A percentile compares a stretch with the other conserved stretches of the same genome.
phyloP scores from a whole-genome alignment of 495 filamentous ascomycete species.

The Penicillium riverlandense region DNA sequence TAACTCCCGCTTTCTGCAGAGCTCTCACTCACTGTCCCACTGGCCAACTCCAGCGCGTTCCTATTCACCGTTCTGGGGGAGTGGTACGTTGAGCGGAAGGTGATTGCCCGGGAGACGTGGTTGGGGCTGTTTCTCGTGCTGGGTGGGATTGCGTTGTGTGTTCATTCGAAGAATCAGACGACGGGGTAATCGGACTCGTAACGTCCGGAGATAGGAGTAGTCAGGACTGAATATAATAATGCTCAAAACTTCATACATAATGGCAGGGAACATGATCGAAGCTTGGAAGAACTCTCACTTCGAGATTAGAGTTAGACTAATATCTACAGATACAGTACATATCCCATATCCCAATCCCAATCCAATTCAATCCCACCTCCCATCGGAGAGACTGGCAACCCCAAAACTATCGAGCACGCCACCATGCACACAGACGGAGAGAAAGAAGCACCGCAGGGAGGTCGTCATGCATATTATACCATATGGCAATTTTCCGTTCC shows the following conservation, averaged over 20 bases:
- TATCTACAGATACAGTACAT: slow-evolving; percentile 17
- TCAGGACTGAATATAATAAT: no score
- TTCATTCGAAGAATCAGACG: slow-evolving; percentile 48
- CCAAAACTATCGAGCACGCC: slow-evolving; percentile 3
- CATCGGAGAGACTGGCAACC: background rate
- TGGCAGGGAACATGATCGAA: no score
- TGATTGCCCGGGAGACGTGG: slow-evolving; percentile 83
- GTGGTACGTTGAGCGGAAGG: slow-evolving; percentile 90
- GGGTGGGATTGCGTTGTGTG: slow-evolving; percentile 81
- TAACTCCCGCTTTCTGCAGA: slow-evolving; percentile 41
- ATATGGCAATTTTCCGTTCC: slow-evolving; percentile 6
- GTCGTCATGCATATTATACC: slow-evolving; percentile 19
- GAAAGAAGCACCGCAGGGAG: slow-evolving; percentile 1
- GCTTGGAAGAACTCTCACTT: no score
- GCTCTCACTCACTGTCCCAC: slow-evolving; percentile 85
- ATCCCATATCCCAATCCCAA: background rate
- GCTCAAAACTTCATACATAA: no score
- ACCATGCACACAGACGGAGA: slow-evolving; percentile 1
- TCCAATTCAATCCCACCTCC: no score
- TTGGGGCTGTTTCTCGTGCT: slow-evolving; percentile 77
- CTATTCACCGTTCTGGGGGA: slow-evolving; percentile 92
- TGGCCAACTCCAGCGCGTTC: slow-evolving; percentile 90
- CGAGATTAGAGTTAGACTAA: background rate
- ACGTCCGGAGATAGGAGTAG: no score
- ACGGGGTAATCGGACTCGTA: slow-evolving; percentile 2